Base-by-base conservation (phyloP, 352 stramenopile genomes). In the Pythium volutum region DNA sequence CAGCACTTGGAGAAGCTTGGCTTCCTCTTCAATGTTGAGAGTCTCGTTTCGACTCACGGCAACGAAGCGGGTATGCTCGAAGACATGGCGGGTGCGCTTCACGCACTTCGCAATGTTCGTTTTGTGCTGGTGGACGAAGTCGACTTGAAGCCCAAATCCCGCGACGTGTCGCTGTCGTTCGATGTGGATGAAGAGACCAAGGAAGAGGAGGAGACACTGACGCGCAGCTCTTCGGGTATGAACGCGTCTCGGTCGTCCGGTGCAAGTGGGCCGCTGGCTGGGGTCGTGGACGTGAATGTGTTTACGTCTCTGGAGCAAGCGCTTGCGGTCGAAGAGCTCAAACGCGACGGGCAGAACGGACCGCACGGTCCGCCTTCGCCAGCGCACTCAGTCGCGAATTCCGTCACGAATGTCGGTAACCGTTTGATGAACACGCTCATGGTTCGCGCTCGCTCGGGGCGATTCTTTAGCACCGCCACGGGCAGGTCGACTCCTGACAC, bases 1-100 rank as follows among this genome's bases (percentile, higher is more conserved):
- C 71, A 91, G 53, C 85, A 91, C 39, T 50, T 94, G 0, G 86
- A 85, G 41, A 88, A 89, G 68, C 53, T 94, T 9, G 85, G 85
- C 16, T 94, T 92, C 51, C 64, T 94, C 0, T 94, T 94, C 54
- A 72, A 94, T 43, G 81, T 94, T 10, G 84, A 94, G 55, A 92
- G 82, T 77, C 67, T 94, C 2, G 78, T 94, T 23, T 94, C 82
- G 0, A 95, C 84, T 3, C 84, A 93, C 43, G 87, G 87, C n/a
- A 95, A 93, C 31, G 87, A 95, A 59, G 82, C 81, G 3, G 87
- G 84, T 10, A 95, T 95, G 87, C 70, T 95, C 5, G 87, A 95
- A 65, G 87, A 95, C 48, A 94, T 94, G 84, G 81, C 84, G 20
- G 83, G 82, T 9, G 84, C 82, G 16, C 49, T 94, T 4, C 88